Conservation (phyloP, 2,329 filamentous ascomycete genomes). For the Geosmithia putterillii region DNA sequence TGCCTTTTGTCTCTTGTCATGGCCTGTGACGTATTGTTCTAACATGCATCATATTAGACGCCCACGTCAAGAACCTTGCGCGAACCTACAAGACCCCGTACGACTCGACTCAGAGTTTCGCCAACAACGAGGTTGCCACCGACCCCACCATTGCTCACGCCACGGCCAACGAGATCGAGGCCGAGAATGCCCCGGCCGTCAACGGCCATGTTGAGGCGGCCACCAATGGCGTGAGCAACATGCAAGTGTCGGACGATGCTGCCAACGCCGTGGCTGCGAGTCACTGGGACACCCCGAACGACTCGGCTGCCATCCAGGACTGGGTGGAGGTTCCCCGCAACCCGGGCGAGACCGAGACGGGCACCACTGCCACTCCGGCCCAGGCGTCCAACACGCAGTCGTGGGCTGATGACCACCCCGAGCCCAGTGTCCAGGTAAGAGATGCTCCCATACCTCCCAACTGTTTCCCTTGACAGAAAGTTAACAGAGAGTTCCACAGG, state of each 20-base stretch:
- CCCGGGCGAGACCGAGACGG: conserved; percentile 60
- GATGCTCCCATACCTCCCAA: background rate
- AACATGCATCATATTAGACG: conserved; percentile 14
- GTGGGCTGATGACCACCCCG: conserved; percentile 73
- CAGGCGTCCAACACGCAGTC: conserved; percentile 44
- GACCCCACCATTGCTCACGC: conserved; percentile 59
- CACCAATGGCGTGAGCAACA: conserved; percentile 32
- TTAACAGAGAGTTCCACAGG: background rate
- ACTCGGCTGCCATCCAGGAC: conserved; percentile 42
- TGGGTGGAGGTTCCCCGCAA: conserved; percentile 64
- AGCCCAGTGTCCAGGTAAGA: conserved; percentile 32
- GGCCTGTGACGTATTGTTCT: conserved; percentile 3
- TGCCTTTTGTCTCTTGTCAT: background rate
- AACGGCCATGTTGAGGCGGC: conserved; percentile 28
- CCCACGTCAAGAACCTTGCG: conserved; percentile 28
- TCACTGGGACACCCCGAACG: conserved; percentile 48
- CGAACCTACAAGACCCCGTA: conserved; percentile 37
- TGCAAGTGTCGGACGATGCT: conserved; percentile 36
- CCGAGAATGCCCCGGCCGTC: conserved; percentile 24
- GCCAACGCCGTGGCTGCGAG: conserved; percentile 51
- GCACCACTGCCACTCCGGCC: conserved; percentile 47
- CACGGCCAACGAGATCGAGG: conserved; percentile 54
- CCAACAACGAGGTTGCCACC: conserved; percentile 27
- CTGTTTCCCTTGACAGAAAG: background rate
- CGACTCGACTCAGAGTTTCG: conserved; percentile 17